Conservation (phyloP, 2,329 filamentous ascomycete genomes). For the Colletotrichum tabaci region DNA sequence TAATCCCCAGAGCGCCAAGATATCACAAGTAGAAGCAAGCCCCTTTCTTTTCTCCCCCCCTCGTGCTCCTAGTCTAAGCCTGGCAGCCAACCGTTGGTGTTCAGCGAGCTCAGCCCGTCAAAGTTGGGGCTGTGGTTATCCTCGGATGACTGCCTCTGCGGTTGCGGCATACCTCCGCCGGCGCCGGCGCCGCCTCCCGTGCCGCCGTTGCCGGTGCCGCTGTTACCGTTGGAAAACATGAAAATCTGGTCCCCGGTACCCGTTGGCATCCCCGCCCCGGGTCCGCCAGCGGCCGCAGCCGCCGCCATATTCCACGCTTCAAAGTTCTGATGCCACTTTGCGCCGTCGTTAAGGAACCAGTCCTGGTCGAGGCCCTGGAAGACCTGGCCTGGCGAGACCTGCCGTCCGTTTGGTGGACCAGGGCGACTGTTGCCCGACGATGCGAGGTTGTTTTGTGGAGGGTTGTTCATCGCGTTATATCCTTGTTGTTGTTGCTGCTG, state of each 20-base stretch:
- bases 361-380: conserved; percentile 65
- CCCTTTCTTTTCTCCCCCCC: background rate
- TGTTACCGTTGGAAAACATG: conserved; percentile 36
- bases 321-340: conserved; percentile 72
- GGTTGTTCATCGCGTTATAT: conserved; percentile 17
- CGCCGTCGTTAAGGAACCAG: conserved; percentile 71
- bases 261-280: conserved; percentile 24
- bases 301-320: conserved; percentile 64
- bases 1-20: background rate
- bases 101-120: conserved; percentile 52
- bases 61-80: conserved; percentile 50
- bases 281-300: background rate
- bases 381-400: conserved; percentile 49
- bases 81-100: conserved; percentile 53
- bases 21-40: background rate
- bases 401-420: conserved; percentile 41
- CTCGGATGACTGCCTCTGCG: conserved; percentile 28
- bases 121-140: conserved; percentile 44
- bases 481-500: conserved; percentile 36
- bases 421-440: conserved; percentile 14
- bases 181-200: conserved; percentile 1
- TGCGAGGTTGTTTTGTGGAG: conserved; percentile 1
- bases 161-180: conserved; percentile 5
- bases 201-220: no score
- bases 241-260: conserved; percentile 39